These are phyloP conservation scores for Amanita polypyramis DNA, from an alignment of 768 basidiomycete species.

Conservation along the genomic window DNA sequence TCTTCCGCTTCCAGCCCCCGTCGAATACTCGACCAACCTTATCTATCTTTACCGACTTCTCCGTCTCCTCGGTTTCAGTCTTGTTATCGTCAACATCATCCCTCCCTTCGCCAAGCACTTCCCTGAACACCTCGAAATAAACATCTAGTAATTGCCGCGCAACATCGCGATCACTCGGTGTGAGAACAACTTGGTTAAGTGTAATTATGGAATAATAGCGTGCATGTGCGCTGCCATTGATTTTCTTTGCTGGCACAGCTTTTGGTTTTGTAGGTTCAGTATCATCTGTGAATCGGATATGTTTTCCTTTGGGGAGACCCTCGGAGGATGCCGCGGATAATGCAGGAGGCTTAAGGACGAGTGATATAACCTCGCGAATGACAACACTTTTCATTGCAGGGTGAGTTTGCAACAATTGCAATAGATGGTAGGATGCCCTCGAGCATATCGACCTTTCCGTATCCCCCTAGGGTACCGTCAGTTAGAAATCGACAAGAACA, in stretches of 20 bases:
- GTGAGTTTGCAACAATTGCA: conserved; percentile 83
- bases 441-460: conserved; percentile 81
- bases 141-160: conserved; percentile 74
- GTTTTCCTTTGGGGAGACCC: conserved; percentile 27
- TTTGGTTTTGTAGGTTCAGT: conserved; percentile 22
- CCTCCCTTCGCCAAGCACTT: conserved; percentile 61
- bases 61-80: conserved; percentile 23
- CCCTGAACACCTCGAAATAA: conserved; percentile 92
- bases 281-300: conserved; percentile 41
- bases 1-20: conserved; percentile 23
- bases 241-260: conserved; percentile 18
- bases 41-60: conserved; percentile 15
- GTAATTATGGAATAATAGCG: conserved; percentile 91
- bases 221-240: conserved; percentile 54
- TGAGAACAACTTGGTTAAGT: conserved; percentile 84
- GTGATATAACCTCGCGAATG: conserved; percentile 73
- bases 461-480: conserved; percentile 53
- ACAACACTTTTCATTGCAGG: conserved; percentile 89
- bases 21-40: conserved; percentile 25
- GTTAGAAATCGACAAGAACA: neutral
- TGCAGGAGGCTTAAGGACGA: conserved; percentile 60
- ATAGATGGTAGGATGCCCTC: conserved; percentile 79
- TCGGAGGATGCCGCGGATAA: conserved; percentile 22
- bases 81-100: conserved; percentile 19
- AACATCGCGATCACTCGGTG: conserved; percentile 57